Conservation (phyloP, 1,284 basidiomycete genomes). For the Ceratobasidium sp. region DNA sequence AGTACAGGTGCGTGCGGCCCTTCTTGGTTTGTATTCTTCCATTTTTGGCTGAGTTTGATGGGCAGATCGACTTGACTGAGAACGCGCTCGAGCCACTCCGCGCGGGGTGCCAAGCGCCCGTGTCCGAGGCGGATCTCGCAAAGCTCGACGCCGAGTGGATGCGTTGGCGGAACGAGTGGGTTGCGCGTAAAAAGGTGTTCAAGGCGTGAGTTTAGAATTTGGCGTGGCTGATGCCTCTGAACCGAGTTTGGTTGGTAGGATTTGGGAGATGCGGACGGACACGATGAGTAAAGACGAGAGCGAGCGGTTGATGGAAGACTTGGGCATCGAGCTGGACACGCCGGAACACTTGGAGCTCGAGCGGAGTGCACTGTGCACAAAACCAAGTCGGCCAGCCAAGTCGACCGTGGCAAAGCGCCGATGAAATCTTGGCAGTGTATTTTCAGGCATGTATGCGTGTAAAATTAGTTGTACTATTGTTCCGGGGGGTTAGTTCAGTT, state of each 20-base stretch:
- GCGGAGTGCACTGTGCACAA: constrained; percentile 63
- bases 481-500: constrained; percentile 27
- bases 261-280: constrained; percentile 81
- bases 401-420: constrained; percentile 52
- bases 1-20: constrained; percentile 52
- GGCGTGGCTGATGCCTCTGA: background rate
- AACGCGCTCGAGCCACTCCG: constrained; percentile 70
- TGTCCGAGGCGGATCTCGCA: constrained; percentile 74
- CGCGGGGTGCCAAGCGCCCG: constrained; percentile 69
- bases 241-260: constrained; percentile 59
- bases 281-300: constrained; percentile 73
- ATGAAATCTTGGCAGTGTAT: constrained; percentile 45
- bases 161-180: constrained; percentile 80
- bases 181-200: constrained; percentile 75
- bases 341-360: constrained; percentile 73
- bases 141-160: constrained; percentile 75
- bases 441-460: constrained; percentile 17
- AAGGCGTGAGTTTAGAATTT: constrained; percentile 65
- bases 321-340: constrained; percentile 81
- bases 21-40: background rate
- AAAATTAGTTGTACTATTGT: constrained; percentile 37
- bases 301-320: constrained; percentile 71
- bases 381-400: constrained; percentile 4
- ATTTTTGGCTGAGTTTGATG: background rate
- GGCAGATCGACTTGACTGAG: constrained; percentile 58